A percentile compares a stretch with the other conserved stretches of the same genome.
Conservation (phyloP, 2,329 filamentous ascomycete genomes). For the Colletotrichum kahawae region DNA sequence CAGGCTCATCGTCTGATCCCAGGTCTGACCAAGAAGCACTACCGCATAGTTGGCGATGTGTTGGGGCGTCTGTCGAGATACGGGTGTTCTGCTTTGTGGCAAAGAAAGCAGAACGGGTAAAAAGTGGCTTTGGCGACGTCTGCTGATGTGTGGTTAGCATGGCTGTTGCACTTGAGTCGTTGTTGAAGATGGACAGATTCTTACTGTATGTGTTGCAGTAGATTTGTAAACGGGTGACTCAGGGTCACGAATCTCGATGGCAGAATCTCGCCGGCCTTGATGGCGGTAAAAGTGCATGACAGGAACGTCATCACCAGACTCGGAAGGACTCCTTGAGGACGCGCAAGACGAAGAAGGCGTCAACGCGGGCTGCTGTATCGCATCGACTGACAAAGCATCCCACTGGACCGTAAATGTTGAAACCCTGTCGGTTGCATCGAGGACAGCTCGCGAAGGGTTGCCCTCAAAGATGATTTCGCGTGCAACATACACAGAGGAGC, state of each 20-base stretch:
- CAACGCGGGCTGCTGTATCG: slow-evolving; percentile 9
- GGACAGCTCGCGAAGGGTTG: background rate
- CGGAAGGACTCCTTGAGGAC: slow-evolving; percentile 16
- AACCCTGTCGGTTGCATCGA: slow-evolving; percentile 2
- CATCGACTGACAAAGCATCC: slow-evolving; percentile 5
- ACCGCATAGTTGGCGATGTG: background rate
- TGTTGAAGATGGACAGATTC: background rate
- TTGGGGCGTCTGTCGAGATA: background rate
- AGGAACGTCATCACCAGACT: slow-evolving; percentile 4
- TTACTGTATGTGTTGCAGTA: background rate
- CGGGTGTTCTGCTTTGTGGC: background rate
- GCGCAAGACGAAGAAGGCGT: slow-evolving; percentile 16
- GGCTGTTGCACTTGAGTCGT: background rate
- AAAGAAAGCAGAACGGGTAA: slow-evolving; percentile 2
- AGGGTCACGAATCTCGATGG: slow-evolving; percentile 15
- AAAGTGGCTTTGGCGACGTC: slow-evolving; percentile 7
- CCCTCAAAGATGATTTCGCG: slow-evolving; percentile 12
- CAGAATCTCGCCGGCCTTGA: slow-evolving; percentile 16
- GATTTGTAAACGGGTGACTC: slow-evolving; percentile 18
- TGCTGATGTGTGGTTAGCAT: background rate
- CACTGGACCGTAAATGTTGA: slow-evolving; percentile 16
- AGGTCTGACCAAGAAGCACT: slow-evolving; percentile 4
- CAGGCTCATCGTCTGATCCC: slow-evolving; percentile 4
- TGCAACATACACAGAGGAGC: slow-evolving; percentile 12
- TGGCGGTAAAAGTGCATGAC: slow-evolving; percentile 13